Evolutionary conservation across 169 alveolate species (phyloP), one percentile per base, ranked within the genome.

Genomic region (Eimeria zaria): DNA sequence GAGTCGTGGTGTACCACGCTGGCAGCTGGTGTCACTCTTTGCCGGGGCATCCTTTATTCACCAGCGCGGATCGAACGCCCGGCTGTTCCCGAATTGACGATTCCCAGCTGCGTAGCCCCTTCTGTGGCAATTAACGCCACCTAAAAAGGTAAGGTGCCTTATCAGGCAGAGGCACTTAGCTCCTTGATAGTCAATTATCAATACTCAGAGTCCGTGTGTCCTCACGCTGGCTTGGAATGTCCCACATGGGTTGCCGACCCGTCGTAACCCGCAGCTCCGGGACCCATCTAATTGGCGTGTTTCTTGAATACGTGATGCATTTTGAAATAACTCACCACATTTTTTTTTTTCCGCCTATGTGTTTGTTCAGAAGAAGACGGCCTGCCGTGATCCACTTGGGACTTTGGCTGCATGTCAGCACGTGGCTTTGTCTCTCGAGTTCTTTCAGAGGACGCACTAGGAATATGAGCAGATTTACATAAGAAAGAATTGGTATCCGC

Each of bases 21-120:
- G 81, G 78, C 93, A 85, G 80, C 93, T 44, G 93, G 93, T 12
- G 80, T n/a, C 53, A 85, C 93, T 62, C 81, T 85, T 60, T 71
- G 93, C 81, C 93, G 33, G 62, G 83, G 93, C 93, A 85, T 85
- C 58, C 81, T 62, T 85, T 85, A 30, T 39, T 39, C 41, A 76
- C 33, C 62, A 60, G 60, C 81, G 36, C 60, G 80, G 58, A 44
- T n/a, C 76, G 78, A 20, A 85, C 80, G 93, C 81, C 93, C 51
- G 74, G 80, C 78, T 41, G 93, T 41, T 44, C 80, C 64, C 83
- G 51, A 39, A 39, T 14, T 27, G 41, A 36, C 36, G 27, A 55
- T 46, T 44, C 64, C 55, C 74, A 30, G 39, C 64, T 41, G 22
- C 93, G 64, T 33, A 41, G 74, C 69, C 81, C 81, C 60, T 39